A percentile compares a stretch with the other conserved stretches of the same genome.
phyloP scores from a whole-genome alignment of 2,329 filamentous ascomycete genomes.

The Penicillium sp. region DNA sequence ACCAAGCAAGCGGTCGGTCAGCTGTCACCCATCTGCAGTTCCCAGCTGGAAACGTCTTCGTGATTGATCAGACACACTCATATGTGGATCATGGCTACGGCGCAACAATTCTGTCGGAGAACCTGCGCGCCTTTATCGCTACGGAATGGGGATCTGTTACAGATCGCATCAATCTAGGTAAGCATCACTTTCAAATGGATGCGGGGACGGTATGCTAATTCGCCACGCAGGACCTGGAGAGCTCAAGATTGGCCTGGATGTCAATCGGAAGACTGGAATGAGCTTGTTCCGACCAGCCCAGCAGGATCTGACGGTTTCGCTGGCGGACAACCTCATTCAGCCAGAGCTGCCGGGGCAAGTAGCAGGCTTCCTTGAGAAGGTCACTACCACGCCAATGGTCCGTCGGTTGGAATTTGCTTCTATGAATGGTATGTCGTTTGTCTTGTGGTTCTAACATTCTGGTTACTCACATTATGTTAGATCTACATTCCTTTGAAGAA shows the following conservation, averaged over 20 bases:
- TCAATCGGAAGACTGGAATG: slow-evolving; percentile 62
- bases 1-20: slow-evolving; percentile 30
- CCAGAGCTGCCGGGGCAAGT: slow-evolving; percentile 66
- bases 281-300: slow-evolving; percentile 72
- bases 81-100: slow-evolving; percentile 57
- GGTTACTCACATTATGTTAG: slow-evolving; percentile 36
- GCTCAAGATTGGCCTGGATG: slow-evolving; percentile 65
- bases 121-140: slow-evolving; percentile 72
- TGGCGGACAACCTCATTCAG: slow-evolving; percentile 67
- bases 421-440: slow-evolving; percentile 40
- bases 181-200: slow-evolving; percentile 15
- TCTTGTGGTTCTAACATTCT: not conserved
- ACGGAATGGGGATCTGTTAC: slow-evolving; percentile 76
- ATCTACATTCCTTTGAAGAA: slow-evolving; percentile 76
- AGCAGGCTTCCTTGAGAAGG: slow-evolving; percentile 60
- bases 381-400: slow-evolving; percentile 63
- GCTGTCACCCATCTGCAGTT: slow-evolving; percentile 38
- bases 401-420: slow-evolving; percentile 71
- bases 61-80: slow-evolving; percentile 70
- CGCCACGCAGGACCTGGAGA: slow-evolving; percentile 62
- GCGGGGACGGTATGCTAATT: slow-evolving; percentile 13
- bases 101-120: slow-evolving; percentile 73
- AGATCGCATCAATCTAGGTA: slow-evolving; percentile 76
- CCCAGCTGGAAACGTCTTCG: slow-evolving; percentile 40
- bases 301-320: slow-evolving; percentile 72